Conservation (phyloP, 2,329 filamentous ascomycete species). For the Colletotrichum euphorbiae region DNA sequence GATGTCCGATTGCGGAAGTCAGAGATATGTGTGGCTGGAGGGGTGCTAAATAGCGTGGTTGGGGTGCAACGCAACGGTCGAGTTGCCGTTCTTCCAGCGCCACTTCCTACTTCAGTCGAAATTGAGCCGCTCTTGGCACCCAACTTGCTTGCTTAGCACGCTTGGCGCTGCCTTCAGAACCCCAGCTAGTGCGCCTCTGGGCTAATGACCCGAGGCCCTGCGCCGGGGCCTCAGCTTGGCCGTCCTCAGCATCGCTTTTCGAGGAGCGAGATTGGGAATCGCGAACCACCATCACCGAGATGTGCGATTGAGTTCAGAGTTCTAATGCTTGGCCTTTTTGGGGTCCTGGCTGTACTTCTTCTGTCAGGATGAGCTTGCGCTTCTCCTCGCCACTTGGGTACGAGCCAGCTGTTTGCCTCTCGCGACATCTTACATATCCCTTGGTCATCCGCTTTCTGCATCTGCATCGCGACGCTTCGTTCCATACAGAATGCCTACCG, state of each 20-base stretch:
- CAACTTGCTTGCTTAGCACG: slow-evolving; percentile 25
- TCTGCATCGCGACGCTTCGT: not conserved
- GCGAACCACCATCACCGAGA: not conserved
- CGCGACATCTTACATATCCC: slow-evolving; percentile 1
- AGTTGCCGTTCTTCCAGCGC: not conserved
- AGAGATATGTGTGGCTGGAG: too few relatives aligned
- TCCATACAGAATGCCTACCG: slow-evolving; percentile 2
- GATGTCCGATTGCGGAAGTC: too few relatives aligned
- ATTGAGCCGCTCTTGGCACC: slow-evolving; percentile 21
- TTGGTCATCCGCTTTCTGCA: not conserved
- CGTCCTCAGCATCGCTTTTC: slow-evolving; percentile 7
- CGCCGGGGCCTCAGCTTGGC: slow-evolving; percentile 27
- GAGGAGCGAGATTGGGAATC: not conserved
- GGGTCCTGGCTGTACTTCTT: not conserved
- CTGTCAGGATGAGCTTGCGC: too few relatives aligned
- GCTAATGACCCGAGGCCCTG: slow-evolving; percentile 24
- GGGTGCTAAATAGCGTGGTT: too few relatives aligned
- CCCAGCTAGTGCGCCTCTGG: slow-evolving; percentile 6
- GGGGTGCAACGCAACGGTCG: not conserved
- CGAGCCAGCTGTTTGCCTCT: not conserved
- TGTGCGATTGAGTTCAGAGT: slow-evolving; percentile 11
- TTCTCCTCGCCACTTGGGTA: not conserved
- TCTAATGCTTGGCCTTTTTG: slow-evolving; percentile 26
- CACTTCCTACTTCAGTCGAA: slow-evolving; percentile 17
- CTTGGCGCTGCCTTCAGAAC: slow-evolving; percentile 20